phyloP scores from a whole-genome alignment of 2,329 filamentous ascomycete genomes.

The Hypoxylon sp. region DNA sequence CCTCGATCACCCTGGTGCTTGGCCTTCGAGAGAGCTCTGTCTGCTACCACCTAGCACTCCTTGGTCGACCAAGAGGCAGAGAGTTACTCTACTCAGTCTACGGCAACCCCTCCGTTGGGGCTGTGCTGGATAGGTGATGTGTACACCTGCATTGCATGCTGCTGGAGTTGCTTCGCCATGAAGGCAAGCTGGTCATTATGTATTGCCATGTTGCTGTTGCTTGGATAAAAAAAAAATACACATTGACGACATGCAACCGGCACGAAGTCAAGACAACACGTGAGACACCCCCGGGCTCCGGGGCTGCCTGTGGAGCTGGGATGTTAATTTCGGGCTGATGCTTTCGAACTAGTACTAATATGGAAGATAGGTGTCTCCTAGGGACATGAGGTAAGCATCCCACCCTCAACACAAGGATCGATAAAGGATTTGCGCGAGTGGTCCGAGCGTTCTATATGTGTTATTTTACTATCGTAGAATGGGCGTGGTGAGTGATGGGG shows the following conservation, averaged over 20 bases:
- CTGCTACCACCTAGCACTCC: slow-evolving; percentile 39
- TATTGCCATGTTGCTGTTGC: slow-evolving; percentile 46
- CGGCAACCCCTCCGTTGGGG: slow-evolving; percentile 67
- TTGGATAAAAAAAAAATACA: slow-evolving; percentile 37
- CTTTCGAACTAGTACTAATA: neutral
- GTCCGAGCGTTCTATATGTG: slow-evolving; percentile 5
- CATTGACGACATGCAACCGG: neutral
- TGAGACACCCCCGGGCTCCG: no score
- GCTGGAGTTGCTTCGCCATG: slow-evolving; percentile 37
- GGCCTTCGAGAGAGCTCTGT: slow-evolving; percentile 33
- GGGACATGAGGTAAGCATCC: neutral
- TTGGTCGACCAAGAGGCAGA: slow-evolving; percentile 48
- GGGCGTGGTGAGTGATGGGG: neutral
- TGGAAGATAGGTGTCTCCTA: no score
- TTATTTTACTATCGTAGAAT: no score
- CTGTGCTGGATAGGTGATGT: slow-evolving; percentile 54
- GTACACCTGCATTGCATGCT: slow-evolving; percentile 46
- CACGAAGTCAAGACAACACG: neutral
- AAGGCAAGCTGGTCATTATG: slow-evolving; percentile 36
- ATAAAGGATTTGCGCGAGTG: neutral
- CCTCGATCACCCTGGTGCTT: slow-evolving; percentile 33
- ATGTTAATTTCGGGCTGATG: slow-evolving; percentile 27
- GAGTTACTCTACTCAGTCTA: slow-evolving; percentile 56
- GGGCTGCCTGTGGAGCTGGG: slow-evolving; percentile 1
- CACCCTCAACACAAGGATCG: no score